Evolutionary conservation across 257 asterid species (phyloP).

Genomic region (Henckelia pumila): DNA sequence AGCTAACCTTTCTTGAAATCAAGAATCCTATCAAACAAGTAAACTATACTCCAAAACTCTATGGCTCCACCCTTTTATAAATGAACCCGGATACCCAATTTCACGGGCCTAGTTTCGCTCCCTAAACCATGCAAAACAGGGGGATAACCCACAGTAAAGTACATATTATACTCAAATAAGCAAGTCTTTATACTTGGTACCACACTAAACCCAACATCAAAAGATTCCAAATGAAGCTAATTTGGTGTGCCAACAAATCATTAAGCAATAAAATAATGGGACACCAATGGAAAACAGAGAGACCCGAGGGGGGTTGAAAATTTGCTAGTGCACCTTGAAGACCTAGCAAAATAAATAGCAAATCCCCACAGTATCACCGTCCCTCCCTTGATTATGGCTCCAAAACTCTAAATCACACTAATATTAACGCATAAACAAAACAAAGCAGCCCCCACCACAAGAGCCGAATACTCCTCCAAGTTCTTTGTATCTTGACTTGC

Average conservation of each 20-base stretch:
- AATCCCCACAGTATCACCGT: conserved; percentile 69
- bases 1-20: conserved; percentile 36
- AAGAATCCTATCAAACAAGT: conserved; percentile 33
- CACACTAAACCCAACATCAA: conserved; percentile 29
- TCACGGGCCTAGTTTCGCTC: conserved; percentile 53
- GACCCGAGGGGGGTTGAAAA: conserved; percentile 18
- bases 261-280: conserved; percentile 19
- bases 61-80: conserved; percentile 26
- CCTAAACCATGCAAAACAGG: conserved; percentile 27
- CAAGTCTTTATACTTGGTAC: conserved; percentile 39
- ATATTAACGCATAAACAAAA: conserved; percentile 6
- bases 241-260: conserved; percentile 26
- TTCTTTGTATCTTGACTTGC: conserved; percentile 51
- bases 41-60: conserved; percentile 20
- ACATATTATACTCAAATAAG: conserved; percentile 10
- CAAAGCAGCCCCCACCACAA: conserved; percentile 12
- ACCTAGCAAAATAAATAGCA: conserved; percentile 43
- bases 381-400: conserved; percentile 56
- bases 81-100: conserved; percentile 23
- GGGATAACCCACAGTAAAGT: conserved; percentile 26
- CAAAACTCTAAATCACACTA: conserved; percentile 28
- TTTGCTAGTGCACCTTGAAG: conserved; percentile 4
- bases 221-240: conserved; percentile 25
- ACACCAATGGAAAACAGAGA: conserved; percentile 28
- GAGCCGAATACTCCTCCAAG: conserved; percentile 28